Percentiles rank a stretch among this genome's conserved stretches.
Conservation (phyloP, 2,329 filamentous ascomycete genomes). For the Pseudocercospora macadamiae region DNA sequence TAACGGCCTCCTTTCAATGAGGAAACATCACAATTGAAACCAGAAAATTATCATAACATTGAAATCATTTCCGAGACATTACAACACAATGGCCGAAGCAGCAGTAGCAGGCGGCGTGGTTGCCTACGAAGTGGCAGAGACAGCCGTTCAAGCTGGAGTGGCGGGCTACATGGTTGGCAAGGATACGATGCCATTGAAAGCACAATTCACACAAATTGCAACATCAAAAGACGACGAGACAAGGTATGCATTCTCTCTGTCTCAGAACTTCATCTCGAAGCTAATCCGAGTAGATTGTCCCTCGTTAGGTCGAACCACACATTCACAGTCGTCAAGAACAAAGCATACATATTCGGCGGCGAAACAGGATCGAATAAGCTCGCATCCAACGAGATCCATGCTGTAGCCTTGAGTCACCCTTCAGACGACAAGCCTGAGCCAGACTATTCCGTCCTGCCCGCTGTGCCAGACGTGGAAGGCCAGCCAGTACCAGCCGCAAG, state of each 20-base stretch:
- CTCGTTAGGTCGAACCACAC: conserved; percentile 42
- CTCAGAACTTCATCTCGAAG: neutral
- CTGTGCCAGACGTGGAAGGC: conserved; percentile 38
- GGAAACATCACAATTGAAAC: neutral
- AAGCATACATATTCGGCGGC: conserved; percentile 51
- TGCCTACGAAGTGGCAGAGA: conserved; percentile 23
- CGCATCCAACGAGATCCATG: conserved; percentile 46
- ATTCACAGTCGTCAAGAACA: conserved; percentile 45
- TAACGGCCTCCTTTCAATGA: neutral
- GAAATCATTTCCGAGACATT: neutral
- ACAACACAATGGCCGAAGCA: conserved; percentile 21
- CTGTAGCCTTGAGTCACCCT: conserved; percentile 38
- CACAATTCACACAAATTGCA: conserved; percentile 46
- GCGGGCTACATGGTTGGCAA: conserved; percentile 28
- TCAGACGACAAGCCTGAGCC: conserved; percentile 38
- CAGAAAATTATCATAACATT: neutral
- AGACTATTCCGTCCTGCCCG: conserved; percentile 49
- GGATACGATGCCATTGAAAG: conserved; percentile 48
- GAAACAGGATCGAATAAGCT: conserved; percentile 34
- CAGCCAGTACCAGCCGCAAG: conserved; percentile 40
- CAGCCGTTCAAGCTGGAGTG: conserved; percentile 15
- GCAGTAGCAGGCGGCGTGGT: conserved; percentile 17
- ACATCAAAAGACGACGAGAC: conserved; percentile 42
- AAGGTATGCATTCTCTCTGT: conserved; percentile 17
- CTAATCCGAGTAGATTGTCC: conserved; percentile 28